phyloP scores from a whole-genome alignment of 306 rosid species.

The Quercus ilex region DNA sequence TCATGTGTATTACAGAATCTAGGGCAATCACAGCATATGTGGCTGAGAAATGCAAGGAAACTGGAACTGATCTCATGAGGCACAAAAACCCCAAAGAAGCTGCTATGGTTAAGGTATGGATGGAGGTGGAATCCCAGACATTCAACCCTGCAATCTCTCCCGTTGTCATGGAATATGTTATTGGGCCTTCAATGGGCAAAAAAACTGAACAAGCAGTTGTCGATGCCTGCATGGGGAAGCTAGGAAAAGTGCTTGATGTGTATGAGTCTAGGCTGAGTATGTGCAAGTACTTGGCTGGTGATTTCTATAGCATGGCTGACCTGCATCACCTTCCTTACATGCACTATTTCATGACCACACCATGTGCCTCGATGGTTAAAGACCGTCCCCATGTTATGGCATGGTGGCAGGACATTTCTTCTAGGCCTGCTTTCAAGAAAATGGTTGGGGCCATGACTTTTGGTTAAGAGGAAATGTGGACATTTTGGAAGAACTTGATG shows the following conservation, averaged over 20 bases:
- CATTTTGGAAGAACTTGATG: neutral
- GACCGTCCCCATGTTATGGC: conserved; percentile 67
- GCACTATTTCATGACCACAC: conserved; percentile 65
- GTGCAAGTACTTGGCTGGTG: conserved; percentile 63
- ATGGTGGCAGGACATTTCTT: conserved; percentile 82
- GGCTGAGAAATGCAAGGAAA: conserved; percentile 64
- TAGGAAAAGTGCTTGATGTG: conserved; percentile 53
- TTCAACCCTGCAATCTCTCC: conserved; percentile 52
- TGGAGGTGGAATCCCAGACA: conserved; percentile 66
- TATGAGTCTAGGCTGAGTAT: conserved; percentile 58
- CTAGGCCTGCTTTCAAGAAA: conserved; percentile 53
- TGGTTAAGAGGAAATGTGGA: conserved; percentile 29
- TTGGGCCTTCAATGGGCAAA: conserved; percentile 46
- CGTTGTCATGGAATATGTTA: conserved; percentile 47
- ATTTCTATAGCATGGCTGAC: conserved; percentile 64
- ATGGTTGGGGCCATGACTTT: conserved; percentile 62
- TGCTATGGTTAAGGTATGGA: conserved; percentile 62
- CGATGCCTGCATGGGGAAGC: conserved; percentile 46
- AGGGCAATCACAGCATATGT: conserved; percentile 71
- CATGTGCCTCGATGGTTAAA: conserved; percentile 49
- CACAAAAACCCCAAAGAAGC: conserved; percentile 38
- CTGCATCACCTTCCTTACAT: conserved; percentile 59
- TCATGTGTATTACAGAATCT: conserved; percentile 44
- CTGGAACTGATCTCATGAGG: conserved; percentile 49
- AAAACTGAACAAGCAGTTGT: conserved; percentile 52